Evolutionary conservation across 306 rosid species (phyloP).

Genomic region (Sicyos edulis): DNA sequence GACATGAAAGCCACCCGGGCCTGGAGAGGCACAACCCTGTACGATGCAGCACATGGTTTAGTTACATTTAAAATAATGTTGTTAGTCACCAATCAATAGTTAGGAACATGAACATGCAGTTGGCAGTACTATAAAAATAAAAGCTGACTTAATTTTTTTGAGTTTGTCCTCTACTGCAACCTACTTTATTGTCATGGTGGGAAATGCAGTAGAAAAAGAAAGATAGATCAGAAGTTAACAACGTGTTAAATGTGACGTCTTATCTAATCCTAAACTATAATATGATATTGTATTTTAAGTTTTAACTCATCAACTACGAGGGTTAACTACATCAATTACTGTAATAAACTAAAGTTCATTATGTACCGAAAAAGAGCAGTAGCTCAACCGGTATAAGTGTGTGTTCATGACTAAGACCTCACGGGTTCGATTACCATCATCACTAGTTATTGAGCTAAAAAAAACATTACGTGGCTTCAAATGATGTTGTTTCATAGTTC

Average conservation of each 20-base stretch:
- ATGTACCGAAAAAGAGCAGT: too few relatives aligned
- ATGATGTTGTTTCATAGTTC: neutral
- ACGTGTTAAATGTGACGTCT: neutral
- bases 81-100: neutral
- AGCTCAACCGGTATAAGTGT: too few relatives aligned
- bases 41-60: slow-evolving; percentile 26
- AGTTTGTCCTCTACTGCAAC: neutral
- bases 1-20: slow-evolving; percentile 93
- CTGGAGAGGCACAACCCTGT: slow-evolving; percentile 93
- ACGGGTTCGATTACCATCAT: too few relatives aligned
- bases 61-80: slow-evolving; percentile 22
- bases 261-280: neutral
- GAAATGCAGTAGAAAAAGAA: neutral
- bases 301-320: neutral
- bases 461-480: neutral
- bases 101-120: neutral
- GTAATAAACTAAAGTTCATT: neutral
- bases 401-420: too few relatives aligned
- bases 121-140: neutral
- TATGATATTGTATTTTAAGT: neutral
- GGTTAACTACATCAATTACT: neutral
- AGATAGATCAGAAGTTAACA: neutral
- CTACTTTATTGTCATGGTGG: neutral
- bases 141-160: neutral
- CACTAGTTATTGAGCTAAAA: too few relatives aligned